phyloP scores from a whole-genome alignment of 2,329 filamentous ascomycete species.

The Beauveria asiatica region DNA sequence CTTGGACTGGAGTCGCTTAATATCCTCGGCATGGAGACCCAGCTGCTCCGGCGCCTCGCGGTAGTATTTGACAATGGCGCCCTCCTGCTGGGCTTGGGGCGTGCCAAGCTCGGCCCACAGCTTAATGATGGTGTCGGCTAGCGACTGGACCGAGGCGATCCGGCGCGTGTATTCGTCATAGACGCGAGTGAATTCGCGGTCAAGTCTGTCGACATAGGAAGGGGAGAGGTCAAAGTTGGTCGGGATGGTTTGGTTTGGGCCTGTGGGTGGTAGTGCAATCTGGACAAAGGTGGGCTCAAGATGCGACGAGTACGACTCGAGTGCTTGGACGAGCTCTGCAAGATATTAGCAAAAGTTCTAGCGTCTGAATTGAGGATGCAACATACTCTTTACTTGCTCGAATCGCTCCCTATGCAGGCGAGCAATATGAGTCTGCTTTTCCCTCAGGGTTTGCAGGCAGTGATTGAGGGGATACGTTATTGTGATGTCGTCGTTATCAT shows the following conservation, averaged over 20 bases:
- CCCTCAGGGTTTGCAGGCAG: constrained; percentile 73
- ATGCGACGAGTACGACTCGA: constrained; percentile 93
- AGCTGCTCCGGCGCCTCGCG: constrained; percentile 88
- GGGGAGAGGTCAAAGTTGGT: constrained; percentile 88
- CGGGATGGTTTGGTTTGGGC: constrained; percentile 65
- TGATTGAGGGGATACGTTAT: constrained; percentile 76
- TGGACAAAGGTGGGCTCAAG: constrained; percentile 83
- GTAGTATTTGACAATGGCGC: constrained; percentile 78
- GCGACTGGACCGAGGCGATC: constrained; percentile 62
- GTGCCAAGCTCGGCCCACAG: constrained; percentile 94
- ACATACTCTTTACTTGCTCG: constrained; percentile 87
- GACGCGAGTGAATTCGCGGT: constrained; percentile 85
- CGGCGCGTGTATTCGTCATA: constrained; percentile 94
- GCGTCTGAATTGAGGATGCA: background rate
- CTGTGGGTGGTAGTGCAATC: constrained; percentile 76
- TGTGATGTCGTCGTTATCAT: constrained; percentile 59
- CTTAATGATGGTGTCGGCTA: constrained; percentile 80
- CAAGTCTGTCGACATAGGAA: constrained; percentile 76
- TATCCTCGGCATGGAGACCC: constrained; percentile 80
- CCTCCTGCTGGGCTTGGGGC: constrained; percentile 86
- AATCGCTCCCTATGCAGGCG: constrained; percentile 84
- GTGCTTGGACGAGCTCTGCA: constrained; percentile 79
- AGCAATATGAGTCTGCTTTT: constrained; percentile 74
- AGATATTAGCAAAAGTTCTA: constrained; percentile 10
- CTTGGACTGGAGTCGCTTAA: constrained; percentile 61